Base-by-base conservation (phyloP, 345 rosid genomes). In the Rhodamnia argentea region DNA sequence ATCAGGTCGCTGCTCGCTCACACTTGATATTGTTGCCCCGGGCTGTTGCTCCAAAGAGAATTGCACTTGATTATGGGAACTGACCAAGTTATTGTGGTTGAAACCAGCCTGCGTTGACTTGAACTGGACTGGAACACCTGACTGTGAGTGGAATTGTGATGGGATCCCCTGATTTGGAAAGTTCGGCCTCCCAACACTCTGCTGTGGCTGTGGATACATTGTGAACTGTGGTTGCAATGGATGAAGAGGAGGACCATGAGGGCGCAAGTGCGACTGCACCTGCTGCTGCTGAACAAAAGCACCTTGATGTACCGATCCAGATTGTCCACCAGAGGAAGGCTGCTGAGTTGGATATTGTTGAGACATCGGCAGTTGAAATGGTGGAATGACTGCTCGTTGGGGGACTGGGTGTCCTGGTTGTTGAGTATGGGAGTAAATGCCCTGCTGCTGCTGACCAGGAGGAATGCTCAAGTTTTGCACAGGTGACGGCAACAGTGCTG, bases 341-440 rank as follows among this genome's bases (percentile, higher is more conserved):
- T 90, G 93, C 60, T 88, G 93, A 87, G 88, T 90, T 51, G 74
- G 85, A 90, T 90, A 88, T 74, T 90, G 96, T 62, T 90, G 93
- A 86, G 91, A 84, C 88, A 88, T 60, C 83, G 86, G 94, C 75
- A 7, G 26, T 70, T 88, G 93, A 52, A 87, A 89, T 74, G 91
- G 89, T 74, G 87, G 95, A 88, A 90, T 87, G 20, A 52, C 88
- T 84, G 89, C 85, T 23, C 84, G 92, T 82, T 89, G 93, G 81
- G 88, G 89, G 82, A 75, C 88, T 83, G 91, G 87, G 88, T 85
- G 88, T 58, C 90, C 92, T 13, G 93, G 88, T 60, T 90, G 94
- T 86, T 83, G 89, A 85, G 86, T 87, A 64, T 89, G 90, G 85
- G 91, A 88, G 52, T 86, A 89, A 53, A 87, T 85, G 55, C 88